phyloP scores from a whole-genome alignment of 2,329 filamentous ascomycete species.

The Falciphora oryzae region DNA sequence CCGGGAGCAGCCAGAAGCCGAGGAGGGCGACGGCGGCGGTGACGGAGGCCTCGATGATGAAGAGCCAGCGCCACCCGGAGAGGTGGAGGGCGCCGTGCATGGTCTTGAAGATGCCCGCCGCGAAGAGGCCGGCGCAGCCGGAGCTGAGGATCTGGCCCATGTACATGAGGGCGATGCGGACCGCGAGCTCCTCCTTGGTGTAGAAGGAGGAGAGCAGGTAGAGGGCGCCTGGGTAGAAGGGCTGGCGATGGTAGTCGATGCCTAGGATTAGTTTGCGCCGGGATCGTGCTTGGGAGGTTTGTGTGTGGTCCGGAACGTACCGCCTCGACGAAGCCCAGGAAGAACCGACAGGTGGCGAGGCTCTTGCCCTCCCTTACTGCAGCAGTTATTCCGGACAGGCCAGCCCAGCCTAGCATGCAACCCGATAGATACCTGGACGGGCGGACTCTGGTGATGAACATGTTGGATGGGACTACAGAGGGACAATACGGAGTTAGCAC shows the following conservation, averaged over 20 bases:
- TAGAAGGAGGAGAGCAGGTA: conserved; percentile 15
- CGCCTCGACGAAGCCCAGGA: conserved; percentile 32
- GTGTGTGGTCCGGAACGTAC: neutral
- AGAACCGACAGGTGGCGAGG: conserved; percentile 31
- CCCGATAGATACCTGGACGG: conserved; percentile 29
- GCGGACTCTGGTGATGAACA: conserved; percentile 21
- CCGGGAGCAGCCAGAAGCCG: conserved; percentile 36
- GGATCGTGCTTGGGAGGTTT: no score
- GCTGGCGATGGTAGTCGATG: neutral
- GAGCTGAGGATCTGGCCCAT: conserved; percentile 46
- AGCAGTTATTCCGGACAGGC: conserved; percentile 20
- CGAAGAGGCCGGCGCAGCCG: conserved; percentile 58
- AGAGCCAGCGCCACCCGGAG: conserved; percentile 50
- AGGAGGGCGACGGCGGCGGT: conserved; percentile 55
- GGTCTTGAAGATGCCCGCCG: conserved; percentile 55
- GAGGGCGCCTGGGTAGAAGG: conserved; percentile 17
- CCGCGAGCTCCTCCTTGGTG: conserved; percentile 11
- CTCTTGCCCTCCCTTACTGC: conserved; percentile 26
- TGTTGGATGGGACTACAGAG: conserved; percentile 20
- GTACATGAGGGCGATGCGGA: conserved; percentile 11
- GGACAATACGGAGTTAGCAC: neutral
- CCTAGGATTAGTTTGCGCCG: no score
- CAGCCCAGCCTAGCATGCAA: conserved; percentile 25
- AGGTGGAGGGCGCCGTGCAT: conserved; percentile 42
- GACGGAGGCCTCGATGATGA: conserved; percentile 63